Base-by-base conservation (phyloP, 768 basidiomycete species). In the Suillus bovinus region DNA sequence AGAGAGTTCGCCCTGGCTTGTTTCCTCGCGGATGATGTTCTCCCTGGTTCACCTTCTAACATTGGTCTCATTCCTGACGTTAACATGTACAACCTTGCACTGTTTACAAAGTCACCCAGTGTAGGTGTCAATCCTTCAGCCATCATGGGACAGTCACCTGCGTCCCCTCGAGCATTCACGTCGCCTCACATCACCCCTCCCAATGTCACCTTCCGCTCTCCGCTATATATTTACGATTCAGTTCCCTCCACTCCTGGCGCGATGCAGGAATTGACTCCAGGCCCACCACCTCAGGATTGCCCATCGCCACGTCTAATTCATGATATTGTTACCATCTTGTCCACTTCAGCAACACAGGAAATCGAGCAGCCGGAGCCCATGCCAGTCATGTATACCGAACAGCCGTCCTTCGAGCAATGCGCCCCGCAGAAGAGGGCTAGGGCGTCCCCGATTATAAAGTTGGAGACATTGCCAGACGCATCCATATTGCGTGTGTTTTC, bases 91-190 rank as follows among this genome's bases (percentile, higher is more conserved):
- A 68, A 74, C 27, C 58, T 47, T 6, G 64, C 69, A 52, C 61
- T 68, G 29, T 59, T 63, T 20, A 61, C 61, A 31, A 66, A 69
- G 9, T 38, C 62, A 4, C 67, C 67, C 34, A 61, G 63, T 42
- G 46, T 64, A 6, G 72, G 78, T 33, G 71, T 84, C 55, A 76
- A 83, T 66, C 81, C 82, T 24, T 63, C 76, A 36, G 76, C 80
- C 36, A 75, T 79, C 33, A 70, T 78, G 62, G 24, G 67, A 62
- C 38, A 22, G 42, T 33, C 54, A n/a, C 31, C 67, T 4, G 20
- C n/a, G 29, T 55, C 59, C 24, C 50, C 54, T 50, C 41, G 49
- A 24, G 6, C 24, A 29, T 59, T 13, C 14, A 9, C n/a, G 57
- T 50, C 57, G 9, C 49, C 36, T 29, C 44, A 22, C 34, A 33